These are phyloP conservation scores for Eryngium alpinum DNA, from an alignment of 140 eudicot species.

Conservation along the genomic window DNA sequence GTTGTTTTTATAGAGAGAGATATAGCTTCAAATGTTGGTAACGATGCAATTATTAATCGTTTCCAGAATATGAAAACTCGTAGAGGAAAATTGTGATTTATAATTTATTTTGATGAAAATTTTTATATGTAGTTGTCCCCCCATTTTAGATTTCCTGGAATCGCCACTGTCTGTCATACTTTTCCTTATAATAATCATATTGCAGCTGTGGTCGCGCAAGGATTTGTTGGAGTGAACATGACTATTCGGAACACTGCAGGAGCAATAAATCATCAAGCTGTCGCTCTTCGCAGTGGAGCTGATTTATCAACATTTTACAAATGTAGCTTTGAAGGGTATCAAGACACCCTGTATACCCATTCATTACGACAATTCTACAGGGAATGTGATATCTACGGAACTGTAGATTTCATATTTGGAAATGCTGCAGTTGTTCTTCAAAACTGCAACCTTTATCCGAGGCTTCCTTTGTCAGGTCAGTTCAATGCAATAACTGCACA, in stretches of 20 bases:
- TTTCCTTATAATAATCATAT: not conserved
- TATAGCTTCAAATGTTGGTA: too few species aligned
- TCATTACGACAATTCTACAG: slow-evolving; percentile 4
- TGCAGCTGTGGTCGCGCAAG: not conserved
- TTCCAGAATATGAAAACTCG: too few species aligned
- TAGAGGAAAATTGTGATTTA: too few species aligned
- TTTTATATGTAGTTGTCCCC: too few species aligned
- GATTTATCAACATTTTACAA: not conserved
- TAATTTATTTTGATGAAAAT: too few species aligned
- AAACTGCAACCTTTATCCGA: slow-evolving; percentile 1
- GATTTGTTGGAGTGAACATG: slow-evolving; percentile 8
- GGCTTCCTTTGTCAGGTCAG: slow-evolving; percentile 1
- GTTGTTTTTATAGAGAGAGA: too few species aligned
- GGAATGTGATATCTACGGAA: slow-evolving; percentile 4
- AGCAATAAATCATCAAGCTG: slow-evolving; percentile 1
- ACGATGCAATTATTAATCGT: too few species aligned
- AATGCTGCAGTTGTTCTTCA: not conserved
- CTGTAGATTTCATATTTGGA: not conserved
- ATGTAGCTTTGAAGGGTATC: slow-evolving; percentile 3
- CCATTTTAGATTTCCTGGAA: too few species aligned
- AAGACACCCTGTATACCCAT: not conserved
- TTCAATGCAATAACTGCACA: slow-evolving; percentile 8
- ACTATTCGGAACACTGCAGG: slow-evolving; percentile 12
- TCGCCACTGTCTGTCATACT: too few species aligned
- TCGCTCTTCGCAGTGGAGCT: slow-evolving; percentile 5